phyloP scores from a whole-genome alignment of 495 filamentous ascomycete species.

The Entonaema liquescens region DNA sequence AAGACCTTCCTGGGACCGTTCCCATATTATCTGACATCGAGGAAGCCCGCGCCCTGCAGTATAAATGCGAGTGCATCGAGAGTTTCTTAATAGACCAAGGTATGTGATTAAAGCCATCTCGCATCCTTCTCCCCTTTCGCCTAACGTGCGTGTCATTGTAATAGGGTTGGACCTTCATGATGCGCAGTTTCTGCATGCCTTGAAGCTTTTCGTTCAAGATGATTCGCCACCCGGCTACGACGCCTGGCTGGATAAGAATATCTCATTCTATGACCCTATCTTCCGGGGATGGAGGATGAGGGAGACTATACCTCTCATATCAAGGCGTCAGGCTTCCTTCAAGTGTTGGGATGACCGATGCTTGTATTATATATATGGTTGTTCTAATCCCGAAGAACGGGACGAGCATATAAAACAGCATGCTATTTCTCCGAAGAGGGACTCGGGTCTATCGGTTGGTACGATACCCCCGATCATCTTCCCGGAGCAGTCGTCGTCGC shows the following conservation, averaged over 20 bases:
- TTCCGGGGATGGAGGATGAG: conserved; percentile 52
- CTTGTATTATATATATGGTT: conserved; percentile 62
- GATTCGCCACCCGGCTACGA: conserved; percentile 55
- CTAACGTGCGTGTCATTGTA: conserved; percentile 22
- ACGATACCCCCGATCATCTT: conserved; percentile 50
- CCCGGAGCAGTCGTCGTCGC: conserved; percentile 46
- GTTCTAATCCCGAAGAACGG: conserved; percentile 54
- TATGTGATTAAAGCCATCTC: conserved; percentile 42
- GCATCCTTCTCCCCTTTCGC: conserved; percentile 9
- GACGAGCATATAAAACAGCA: conserved; percentile 58
- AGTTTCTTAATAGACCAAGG: conserved; percentile 57
- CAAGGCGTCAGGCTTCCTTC: conserved; percentile 53
- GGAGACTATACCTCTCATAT: conserved; percentile 52
- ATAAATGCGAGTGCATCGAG: conserved; percentile 61
- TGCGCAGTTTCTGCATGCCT: conserved; percentile 51
- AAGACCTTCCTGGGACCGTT: conserved; percentile 55
- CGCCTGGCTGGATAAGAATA: conserved; percentile 57
- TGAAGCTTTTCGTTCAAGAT: conserved; percentile 50
- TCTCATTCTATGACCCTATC: conserved; percentile 56
- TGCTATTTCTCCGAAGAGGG: conserved; percentile 50
- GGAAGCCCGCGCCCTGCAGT: conserved; percentile 58
- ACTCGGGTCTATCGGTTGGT: conserved; percentile 55
- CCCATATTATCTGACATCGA: conserved; percentile 58
- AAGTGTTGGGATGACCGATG: conserved; percentile 62
- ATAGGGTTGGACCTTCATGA: conserved; percentile 58